Evolutionary conservation across 1,284 basidiomycete genomes (phyloP).

Genomic region (Anthracocystis panici-leucophaei): DNA sequence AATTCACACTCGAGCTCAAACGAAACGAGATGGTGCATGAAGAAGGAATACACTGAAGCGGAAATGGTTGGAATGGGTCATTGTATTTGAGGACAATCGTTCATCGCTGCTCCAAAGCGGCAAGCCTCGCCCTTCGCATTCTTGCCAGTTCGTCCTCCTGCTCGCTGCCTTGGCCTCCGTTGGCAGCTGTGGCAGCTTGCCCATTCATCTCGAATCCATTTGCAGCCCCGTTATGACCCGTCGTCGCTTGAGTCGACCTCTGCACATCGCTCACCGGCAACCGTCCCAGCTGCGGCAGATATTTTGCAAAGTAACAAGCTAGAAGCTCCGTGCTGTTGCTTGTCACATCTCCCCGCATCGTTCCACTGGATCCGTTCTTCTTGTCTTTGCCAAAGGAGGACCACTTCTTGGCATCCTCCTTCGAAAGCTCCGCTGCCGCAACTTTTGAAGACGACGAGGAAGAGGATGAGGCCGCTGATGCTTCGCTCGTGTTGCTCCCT

Average conservation of each 20-base stretch:
- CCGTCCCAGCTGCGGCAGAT: constrained; percentile 20
- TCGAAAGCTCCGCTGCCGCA: constrained; percentile 24
- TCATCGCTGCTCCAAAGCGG: constrained; percentile 33
- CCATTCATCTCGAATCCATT: neutral
- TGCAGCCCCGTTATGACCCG: neutral
- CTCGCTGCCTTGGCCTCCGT: neutral
- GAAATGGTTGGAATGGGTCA: neutral
- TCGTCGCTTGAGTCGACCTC: neutral
- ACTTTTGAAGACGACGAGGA: constrained; percentile 12
- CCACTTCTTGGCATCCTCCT: constrained; percentile 38
- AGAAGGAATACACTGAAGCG: neutral
- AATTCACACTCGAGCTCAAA: neutral
- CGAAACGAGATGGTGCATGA: neutral
- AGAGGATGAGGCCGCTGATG: constrained; percentile 2
- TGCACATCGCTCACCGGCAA: neutral
- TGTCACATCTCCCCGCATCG: constrained; percentile 51
- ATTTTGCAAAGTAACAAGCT: constrained; percentile 53
- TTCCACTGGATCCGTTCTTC: constrained; percentile 13
- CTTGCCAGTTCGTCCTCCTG: constrained; percentile 24
- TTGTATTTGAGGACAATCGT: neutral
- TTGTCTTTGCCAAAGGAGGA: constrained; percentile 28
- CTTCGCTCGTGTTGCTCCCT: constrained; percentile 32
- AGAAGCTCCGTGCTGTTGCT: constrained; percentile 52
- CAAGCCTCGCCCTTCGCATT: constrained; percentile 34
- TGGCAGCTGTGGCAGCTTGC: neutral